Evolutionary conservation across 1,284 basidiomycete genomes (phyloP).

Genomic region (Dichomitus squalens): DNA sequence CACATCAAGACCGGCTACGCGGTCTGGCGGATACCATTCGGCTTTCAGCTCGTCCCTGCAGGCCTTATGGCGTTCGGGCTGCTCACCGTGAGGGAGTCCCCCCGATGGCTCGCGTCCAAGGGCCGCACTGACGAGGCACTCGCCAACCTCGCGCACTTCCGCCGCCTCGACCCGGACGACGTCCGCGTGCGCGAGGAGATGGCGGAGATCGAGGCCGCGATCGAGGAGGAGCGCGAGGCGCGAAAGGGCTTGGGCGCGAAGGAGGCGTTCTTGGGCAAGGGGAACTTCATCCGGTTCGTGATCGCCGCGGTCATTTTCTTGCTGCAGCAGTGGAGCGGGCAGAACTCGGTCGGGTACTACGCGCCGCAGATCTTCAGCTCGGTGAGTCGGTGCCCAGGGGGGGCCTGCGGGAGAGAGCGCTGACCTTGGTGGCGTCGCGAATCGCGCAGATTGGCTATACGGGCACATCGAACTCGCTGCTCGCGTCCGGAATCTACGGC

Average conservation of each 20-base stretch:
- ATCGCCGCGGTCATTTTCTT: constrained; percentile 65
- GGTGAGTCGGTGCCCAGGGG: constrained; percentile 42
- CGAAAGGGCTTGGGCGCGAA: constrained; percentile 53
- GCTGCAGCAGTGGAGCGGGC: constrained; percentile 69
- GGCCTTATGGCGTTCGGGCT: constrained; percentile 78
- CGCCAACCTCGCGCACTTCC: constrained; percentile 53
- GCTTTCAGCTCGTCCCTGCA: constrained; percentile 75
- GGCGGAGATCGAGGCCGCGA: constrained; percentile 66
- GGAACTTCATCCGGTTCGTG: constrained; percentile 71
- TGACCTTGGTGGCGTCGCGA: too few species aligned
- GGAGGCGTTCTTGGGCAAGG: constrained; percentile 75
- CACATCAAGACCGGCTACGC: constrained; percentile 50
- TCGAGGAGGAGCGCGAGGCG: constrained; percentile 62
- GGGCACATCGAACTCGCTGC: constrained; percentile 59
- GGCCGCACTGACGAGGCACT: constrained; percentile 38
- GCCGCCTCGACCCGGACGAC: constrained; percentile 51
- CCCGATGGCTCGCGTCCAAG: constrained; percentile 37
- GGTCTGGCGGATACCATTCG: constrained; percentile 77
- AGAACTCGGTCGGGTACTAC: constrained; percentile 73
- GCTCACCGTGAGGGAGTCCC: constrained; percentile 62
- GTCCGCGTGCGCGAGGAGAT: constrained; percentile 55
- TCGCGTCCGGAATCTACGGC: constrained; percentile 85
- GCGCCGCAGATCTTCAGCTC: constrained; percentile 74
- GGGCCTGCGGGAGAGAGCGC: too few species aligned
- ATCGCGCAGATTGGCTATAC: constrained; percentile 60